Conservation (phyloP, 108 stramenopile genomes). For the Cyclotella sp. region DNA sequence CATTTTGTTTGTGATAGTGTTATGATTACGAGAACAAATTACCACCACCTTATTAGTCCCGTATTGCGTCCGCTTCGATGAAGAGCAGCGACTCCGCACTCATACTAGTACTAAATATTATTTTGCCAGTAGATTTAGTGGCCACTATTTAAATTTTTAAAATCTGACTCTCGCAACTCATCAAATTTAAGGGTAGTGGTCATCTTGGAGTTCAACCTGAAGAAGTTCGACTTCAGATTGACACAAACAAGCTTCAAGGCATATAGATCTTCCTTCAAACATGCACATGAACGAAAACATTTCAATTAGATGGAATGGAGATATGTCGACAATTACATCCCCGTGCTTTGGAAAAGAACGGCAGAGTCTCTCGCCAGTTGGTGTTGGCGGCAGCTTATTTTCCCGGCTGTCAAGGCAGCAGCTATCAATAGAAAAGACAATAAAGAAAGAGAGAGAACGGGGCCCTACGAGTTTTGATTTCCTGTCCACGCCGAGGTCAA, state of each 20-base stretch:
- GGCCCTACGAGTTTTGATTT: neutral
- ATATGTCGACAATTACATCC: constrained; percentile 32
- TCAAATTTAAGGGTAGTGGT: no score
- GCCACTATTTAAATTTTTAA: no score
- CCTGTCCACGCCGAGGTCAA: neutral
- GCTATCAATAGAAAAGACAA: neutral
- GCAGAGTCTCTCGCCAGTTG: neutral
- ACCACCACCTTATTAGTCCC: neutral
- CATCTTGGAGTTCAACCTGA: no score
- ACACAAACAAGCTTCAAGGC: no score
- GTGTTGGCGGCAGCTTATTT: constrained; percentile 20
- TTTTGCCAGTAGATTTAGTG: no score
- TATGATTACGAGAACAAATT: no score
- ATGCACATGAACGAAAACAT: neutral
- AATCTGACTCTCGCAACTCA: no score
- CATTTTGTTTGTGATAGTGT: no score
- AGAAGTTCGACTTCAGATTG: no score
- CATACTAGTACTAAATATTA: no score
- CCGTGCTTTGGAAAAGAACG: constrained; percentile 10
- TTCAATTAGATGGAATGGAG: constrained; percentile 11
- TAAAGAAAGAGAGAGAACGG: no score
- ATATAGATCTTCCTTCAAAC: neutral
- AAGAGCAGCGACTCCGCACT: neutral
- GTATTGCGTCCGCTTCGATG: neutral
- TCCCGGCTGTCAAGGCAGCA: constrained; percentile 22